Evolutionary conservation across 148 eudicot genomes (phyloP), one percentile per base, ranked within the genome.

Genomic region (Rhododendron molle): DNA sequence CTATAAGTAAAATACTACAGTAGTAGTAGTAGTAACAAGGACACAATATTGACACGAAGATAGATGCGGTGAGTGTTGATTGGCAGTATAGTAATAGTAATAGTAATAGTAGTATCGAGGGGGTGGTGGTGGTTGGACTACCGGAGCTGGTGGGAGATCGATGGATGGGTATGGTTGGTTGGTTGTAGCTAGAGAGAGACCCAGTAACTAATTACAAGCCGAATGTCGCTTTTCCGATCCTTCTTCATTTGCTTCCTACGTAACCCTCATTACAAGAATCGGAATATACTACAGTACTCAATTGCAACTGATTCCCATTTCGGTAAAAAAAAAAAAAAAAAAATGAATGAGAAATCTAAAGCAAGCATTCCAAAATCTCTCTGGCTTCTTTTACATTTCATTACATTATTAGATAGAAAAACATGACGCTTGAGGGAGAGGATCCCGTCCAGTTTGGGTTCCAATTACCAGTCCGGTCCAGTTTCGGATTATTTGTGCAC

Each of bases 171-270:
- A n/a, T n/a, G n/a, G n/a, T 73, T 67, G 90, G 90, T 87, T 52
- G 16, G 78, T 77, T 56, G 83, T 72, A 85, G 91, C 88, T 40
- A 40, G 44, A 40, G 44, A 40, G 44, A 5, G 92, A 92, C 94
- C 71, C 67, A 30, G 78, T 83, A 91, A 89, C 94, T 88, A 89
- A 88, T 90, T 90, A 87, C 94, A 92, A 91, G 90, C 89, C 79
- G 54, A 40, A 87, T 54, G 91, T 92, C 92, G 89, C 90, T 90
- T 90, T 92, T 82, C 87, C n/a, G n/a, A n/a, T n/a, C n/a, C 88
- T 88, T 88, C 30, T 62, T 82, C 85, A 43, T 71, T 85, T 76
- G 26, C 72, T 79, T 87, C 77, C 83, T 88, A 91, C 83, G 93
- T 73, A 83, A 91, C 85, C 87, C 73, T 30, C 34, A 34, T 49